Percentiles rank a stretch among this genome's conserved stretches.
Conservation (phyloP, 371 early-diverging fungal genomes). For the Mycotypha africana region DNA sequence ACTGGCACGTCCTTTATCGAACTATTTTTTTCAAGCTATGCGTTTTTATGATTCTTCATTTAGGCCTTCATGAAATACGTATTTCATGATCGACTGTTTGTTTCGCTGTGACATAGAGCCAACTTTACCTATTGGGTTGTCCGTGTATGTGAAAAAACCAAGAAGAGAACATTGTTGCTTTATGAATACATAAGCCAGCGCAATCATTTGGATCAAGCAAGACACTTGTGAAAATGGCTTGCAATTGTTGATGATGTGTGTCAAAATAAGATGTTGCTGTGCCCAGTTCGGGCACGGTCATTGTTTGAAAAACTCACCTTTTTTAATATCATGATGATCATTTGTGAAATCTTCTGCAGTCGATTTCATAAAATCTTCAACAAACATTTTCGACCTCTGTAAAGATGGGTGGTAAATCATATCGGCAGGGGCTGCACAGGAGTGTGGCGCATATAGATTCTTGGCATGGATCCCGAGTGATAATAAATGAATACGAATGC, state of each 20-base stretch:
- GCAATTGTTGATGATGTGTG: conserved; percentile 1
- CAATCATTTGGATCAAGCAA: conserved; percentile 1
- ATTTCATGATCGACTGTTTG: not conserved
- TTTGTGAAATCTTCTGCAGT: not conserved
- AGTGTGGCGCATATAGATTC: too few species aligned
- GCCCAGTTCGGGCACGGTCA: conserved; percentile 1
- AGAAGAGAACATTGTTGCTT: conserved; percentile 10
- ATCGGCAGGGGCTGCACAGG: too few species aligned
- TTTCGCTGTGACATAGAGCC: not conserved
- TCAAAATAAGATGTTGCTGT: conserved; percentile 1
- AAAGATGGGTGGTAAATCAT: too few species aligned
- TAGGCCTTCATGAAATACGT: not conserved
- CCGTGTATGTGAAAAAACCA: conserved; percentile 6
- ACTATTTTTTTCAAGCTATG: conserved; percentile 7
- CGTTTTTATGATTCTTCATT: conserved; percentile 7
- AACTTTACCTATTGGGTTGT: not conserved
- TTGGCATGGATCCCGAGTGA: too few species aligned
- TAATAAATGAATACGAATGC: too few species aligned
- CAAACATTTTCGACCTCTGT: too few species aligned
- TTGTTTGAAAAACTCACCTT: conserved; percentile 6
- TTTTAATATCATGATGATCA: conserved; percentile 14
- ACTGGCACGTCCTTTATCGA: conserved; percentile 6
- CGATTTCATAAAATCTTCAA: too few species aligned
- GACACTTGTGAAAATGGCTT: not conserved
- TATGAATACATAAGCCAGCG: conserved; percentile 8